A percentile compares a stretch with the other conserved stretches of the same genome.
Conservation (phyloP, 2,329 filamentous ascomycete genomes). For the Alternaria sp. region DNA sequence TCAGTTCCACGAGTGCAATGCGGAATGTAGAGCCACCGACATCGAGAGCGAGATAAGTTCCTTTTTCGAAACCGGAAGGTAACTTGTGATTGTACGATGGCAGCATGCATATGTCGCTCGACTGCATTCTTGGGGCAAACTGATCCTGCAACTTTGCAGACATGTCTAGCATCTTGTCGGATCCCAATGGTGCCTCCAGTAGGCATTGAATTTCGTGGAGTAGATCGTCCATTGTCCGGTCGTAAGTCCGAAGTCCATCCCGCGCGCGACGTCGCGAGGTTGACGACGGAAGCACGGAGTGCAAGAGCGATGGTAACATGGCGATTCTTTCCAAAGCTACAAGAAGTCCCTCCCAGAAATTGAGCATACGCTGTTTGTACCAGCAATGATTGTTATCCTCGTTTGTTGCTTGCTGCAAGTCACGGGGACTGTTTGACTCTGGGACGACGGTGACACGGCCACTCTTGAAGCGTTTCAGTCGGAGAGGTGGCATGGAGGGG, state of each 20-base stretch:
- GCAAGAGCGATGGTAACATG: conserved; percentile 53
- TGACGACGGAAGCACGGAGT: conserved; percentile 49
- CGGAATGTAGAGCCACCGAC: conserved; percentile 74
- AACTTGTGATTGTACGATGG: conserved; percentile 71
- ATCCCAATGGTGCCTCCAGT: conserved; percentile 56
- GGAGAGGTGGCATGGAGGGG: conserved; percentile 43
- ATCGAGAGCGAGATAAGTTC: conserved; percentile 69
- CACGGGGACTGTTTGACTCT: conserved; percentile 35
- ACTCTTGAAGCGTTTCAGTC: conserved; percentile 49
- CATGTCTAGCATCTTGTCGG: conserved; percentile 54
- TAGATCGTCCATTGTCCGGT: conserved; percentile 60
- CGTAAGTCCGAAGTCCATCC: conserved; percentile 52
- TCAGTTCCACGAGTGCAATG: conserved; percentile 67
- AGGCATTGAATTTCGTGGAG: conserved; percentile 54
- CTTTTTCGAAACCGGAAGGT: conserved; percentile 66
- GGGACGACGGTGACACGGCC: conserved; percentile 43
- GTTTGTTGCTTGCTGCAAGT: conserved; percentile 27
- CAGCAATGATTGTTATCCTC: conserved; percentile 33
- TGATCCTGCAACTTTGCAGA: conserved; percentile 59
- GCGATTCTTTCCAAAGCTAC: conserved; percentile 50
- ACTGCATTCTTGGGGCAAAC: conserved; percentile 63
- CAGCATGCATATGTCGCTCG: conserved; percentile 69
- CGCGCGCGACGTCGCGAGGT: conserved; percentile 45
- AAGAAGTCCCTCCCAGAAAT: conserved; percentile 52
- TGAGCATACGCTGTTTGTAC: conserved; percentile 50